Evolutionary conservation across 148 eudicot genomes (phyloP).

Genomic region (Heliosperma pusillum): DNA sequence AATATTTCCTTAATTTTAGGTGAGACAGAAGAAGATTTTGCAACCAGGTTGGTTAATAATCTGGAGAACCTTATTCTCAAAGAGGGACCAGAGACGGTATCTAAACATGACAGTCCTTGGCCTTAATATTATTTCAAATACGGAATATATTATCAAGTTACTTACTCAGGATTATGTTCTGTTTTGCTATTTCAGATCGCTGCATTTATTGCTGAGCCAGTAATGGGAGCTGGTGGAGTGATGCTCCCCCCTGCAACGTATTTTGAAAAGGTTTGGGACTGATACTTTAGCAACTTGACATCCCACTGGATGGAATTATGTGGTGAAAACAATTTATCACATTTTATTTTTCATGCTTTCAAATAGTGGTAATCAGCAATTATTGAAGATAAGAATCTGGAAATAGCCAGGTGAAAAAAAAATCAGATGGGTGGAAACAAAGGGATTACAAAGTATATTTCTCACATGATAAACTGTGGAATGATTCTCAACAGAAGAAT

Average conservation of each 20-base stretch:
- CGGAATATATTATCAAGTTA: neutral
- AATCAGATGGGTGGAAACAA: neutral
- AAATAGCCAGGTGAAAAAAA: too few species aligned
- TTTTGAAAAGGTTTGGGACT: slow-evolving; percentile 70
- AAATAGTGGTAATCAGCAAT: neutral
- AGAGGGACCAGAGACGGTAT: slow-evolving; percentile 97
- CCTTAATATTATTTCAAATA: neutral
- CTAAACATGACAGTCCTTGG: neutral
- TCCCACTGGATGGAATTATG: neutral
- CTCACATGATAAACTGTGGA: neutral
- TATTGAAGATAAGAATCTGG: neutral
- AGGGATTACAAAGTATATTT: neutral
- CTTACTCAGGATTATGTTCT: neutral
- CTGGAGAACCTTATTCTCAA: slow-evolving; percentile 86
- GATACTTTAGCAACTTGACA: slow-evolving; percentile 2
- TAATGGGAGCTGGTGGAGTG: slow-evolving; percentile 98
- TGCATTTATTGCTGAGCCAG: slow-evolving; percentile 98
- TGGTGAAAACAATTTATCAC: neutral
- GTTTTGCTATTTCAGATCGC: slow-evolving; percentile 60
- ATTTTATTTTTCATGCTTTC: neutral
- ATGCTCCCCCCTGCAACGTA: slow-evolving; percentile 89
- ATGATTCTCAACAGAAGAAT: neutral
- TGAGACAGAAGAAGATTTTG: slow-evolving; percentile 93
- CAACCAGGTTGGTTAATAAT: slow-evolving; percentile 84
- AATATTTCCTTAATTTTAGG: slow-evolving; percentile 34